These are phyloP conservation scores for Trichothecium sympodiale DNA, from an alignment of 2,329 filamentous ascomycete genomes.

Conservation along the genomic window DNA sequence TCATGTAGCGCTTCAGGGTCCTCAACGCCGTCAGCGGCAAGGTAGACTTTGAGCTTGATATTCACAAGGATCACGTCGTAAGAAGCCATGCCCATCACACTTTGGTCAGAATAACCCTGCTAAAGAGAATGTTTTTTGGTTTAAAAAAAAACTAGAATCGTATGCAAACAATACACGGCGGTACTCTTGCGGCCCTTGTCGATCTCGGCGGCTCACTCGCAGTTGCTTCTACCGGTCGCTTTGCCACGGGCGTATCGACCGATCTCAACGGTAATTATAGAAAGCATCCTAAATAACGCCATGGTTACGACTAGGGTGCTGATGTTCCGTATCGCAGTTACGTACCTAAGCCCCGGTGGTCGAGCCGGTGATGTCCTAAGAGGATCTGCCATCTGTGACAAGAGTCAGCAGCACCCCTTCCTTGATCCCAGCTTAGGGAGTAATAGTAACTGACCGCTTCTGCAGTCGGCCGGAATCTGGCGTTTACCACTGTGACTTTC, in stretches of 20 bases:
- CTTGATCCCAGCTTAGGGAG: background rate
- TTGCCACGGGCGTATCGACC: conserved; percentile 53
- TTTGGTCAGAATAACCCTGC: too few relatives aligned
- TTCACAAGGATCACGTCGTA: conserved; percentile 66
- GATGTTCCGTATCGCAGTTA: conserved; percentile 31
- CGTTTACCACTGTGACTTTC: conserved; percentile 50
- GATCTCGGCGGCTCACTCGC: conserved; percentile 55
- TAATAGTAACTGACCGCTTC: conserved; percentile 3
- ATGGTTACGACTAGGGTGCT: too few relatives aligned
- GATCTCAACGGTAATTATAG: conserved; percentile 50
- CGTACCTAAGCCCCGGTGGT: conserved; percentile 49
- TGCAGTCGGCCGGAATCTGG: conserved; percentile 51
- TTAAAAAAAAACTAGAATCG: too few relatives aligned
- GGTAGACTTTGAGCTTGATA: conserved; percentile 67
- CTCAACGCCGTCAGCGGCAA: conserved; percentile 52
- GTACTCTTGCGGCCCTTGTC: conserved; percentile 67
- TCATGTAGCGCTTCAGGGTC: conserved; percentile 47
- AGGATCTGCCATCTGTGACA: conserved; percentile 48
- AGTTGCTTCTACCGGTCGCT: conserved; percentile 52
- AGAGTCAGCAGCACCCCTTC: conserved; percentile 31
- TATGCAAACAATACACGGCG: conserved; percentile 65
- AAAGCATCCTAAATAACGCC: too few relatives aligned
- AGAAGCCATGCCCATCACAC: too few relatives aligned
- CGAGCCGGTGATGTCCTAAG: conserved; percentile 44
- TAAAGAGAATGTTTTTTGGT: too few relatives aligned